Evolutionary conservation across 257 asterid species (phyloP), one percentile per base, ranked within the genome.

Genomic region (Solanum clarkiae): DNA sequence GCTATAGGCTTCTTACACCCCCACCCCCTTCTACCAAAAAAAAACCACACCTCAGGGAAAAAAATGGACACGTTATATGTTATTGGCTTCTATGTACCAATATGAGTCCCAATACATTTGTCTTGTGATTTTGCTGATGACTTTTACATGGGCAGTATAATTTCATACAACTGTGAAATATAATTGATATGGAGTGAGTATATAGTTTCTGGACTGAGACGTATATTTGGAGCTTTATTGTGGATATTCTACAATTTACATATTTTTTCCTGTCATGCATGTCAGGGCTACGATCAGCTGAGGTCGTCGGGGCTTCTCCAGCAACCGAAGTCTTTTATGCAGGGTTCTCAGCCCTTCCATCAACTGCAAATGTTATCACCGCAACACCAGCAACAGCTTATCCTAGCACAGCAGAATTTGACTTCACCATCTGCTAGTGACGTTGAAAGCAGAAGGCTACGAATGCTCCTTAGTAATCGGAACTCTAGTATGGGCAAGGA

Each of bases 381-480:
- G 47, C 99, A 97, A 94, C 98, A 96, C 88, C 99, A 96, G 72
- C 99, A 95, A 84, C 99, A 97, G 85, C 98, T 97, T 63, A 89
- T 97, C 93, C 90, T 97, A 44, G 99, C 98, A 2, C 99, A 95
- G 85, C 99, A 97, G 88, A 95, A 86, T 86, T 68, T 95, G 89
- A 90, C 97, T 20, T 97, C 99, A 22, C 93, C 98, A 20, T 92
- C 99, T 71, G 93, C 95, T 65, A 91, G 71, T 83, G 99, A 97
- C 66, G 85, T 90, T 13, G 99, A 97, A 82, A 93, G 96, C 91
- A 88, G 98, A 89, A 94, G 98, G 93, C 89, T 97, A 10, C 93
- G 97, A 86, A 93, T 94, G 99, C 98, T 97, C 86, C 88, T 93
- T 83, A 97, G 89, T 86, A 94, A 89, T 84, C 92, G 98, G 88